A percentile compares a stretch with the other conserved stretches of the same genome.
Evolutionary conservation across 331 rosid genomes (phyloP).

Genomic region (Acacia concinna): DNA sequence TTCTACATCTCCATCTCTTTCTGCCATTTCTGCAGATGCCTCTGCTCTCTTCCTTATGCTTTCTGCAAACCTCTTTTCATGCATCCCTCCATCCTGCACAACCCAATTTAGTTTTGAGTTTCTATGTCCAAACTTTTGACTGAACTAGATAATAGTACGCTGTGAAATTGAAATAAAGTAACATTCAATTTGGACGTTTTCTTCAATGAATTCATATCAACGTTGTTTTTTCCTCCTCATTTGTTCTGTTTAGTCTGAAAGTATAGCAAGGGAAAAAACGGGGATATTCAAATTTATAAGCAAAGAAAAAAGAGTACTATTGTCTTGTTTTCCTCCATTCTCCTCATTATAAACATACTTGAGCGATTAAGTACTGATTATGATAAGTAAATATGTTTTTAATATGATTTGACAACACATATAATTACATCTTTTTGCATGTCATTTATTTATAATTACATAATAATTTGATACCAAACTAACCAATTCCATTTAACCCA

Average conservation of each 20-base stretch:
- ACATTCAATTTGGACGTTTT: not conserved
- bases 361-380: not conserved
- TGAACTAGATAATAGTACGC: not conserved
- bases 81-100: constrained; percentile 73
- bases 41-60: constrained; percentile 70
- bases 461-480: not conserved
- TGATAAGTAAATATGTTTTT: not conserved
- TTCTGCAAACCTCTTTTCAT: constrained; percentile 56
- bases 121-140: not conserved
- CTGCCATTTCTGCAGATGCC: constrained; percentile 31
- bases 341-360: not conserved
- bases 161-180: not conserved
- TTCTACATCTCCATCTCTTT: constrained; percentile 33
- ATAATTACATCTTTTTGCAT: not conserved
- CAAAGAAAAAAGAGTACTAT: not conserved
- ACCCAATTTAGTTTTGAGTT: not conserved
- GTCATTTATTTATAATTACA: not conserved
- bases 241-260: not conserved
- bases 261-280: not conserved
- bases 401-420: not conserved
- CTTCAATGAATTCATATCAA: not conserved
- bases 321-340: not conserved
- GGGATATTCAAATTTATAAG: not conserved
- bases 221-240: not conserved
- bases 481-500: not conserved